phyloP scores from a whole-genome alignment of 805 yeast species.

The Lipomyces orientalis region DNA sequence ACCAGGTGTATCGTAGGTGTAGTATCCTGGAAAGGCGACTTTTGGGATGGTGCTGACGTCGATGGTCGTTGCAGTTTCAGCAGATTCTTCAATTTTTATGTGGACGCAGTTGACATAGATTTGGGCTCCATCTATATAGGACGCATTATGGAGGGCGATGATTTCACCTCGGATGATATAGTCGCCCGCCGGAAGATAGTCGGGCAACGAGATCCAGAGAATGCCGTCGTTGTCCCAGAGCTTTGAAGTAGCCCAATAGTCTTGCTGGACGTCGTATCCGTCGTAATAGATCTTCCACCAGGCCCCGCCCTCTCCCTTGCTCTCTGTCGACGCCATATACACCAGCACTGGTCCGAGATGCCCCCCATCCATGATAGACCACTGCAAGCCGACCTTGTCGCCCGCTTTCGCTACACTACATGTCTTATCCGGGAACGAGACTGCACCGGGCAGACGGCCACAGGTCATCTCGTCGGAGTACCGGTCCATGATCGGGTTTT shows the following conservation, averaged over 20 bases:
- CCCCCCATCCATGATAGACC: slow-evolving; percentile 15
- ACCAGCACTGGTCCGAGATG: slow-evolving; percentile 13
- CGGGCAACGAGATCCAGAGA: slow-evolving; percentile 10
- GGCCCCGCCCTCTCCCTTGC: slow-evolving; percentile 11
- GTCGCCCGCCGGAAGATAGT: slow-evolving; percentile 15
- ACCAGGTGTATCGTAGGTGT: slow-evolving; percentile 10
- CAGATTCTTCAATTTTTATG: neutral
- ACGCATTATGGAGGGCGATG: slow-evolving; percentile 17
- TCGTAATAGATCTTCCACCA: slow-evolving; percentile 21
- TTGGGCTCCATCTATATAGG: slow-evolving; percentile 12
- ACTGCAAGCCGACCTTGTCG: slow-evolving; percentile 2
- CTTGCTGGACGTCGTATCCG: slow-evolving; percentile 5
- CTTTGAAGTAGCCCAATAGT: slow-evolving; percentile 16
- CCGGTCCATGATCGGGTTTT: slow-evolving; percentile 10
- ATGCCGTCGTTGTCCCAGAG: slow-evolving; percentile 12
- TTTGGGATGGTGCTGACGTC: slow-evolving; percentile 9
- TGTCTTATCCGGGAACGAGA: neutral
- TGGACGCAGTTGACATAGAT: slow-evolving; percentile 16
- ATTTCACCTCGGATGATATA: slow-evolving; percentile 14
- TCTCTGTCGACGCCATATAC: slow-evolving; percentile 11
- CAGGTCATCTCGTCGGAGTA: slow-evolving; percentile 16
- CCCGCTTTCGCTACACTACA: slow-evolving; percentile 12
- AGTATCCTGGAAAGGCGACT: slow-evolving; percentile 14
- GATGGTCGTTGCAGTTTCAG: neutral
- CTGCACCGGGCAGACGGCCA: slow-evolving; percentile 14